Evolutionary conservation across 1,139 yeast genomes (phyloP), one percentile per base, ranked within the genome.

Genomic region (Blastobotrys raffinosifermentans): DNA sequence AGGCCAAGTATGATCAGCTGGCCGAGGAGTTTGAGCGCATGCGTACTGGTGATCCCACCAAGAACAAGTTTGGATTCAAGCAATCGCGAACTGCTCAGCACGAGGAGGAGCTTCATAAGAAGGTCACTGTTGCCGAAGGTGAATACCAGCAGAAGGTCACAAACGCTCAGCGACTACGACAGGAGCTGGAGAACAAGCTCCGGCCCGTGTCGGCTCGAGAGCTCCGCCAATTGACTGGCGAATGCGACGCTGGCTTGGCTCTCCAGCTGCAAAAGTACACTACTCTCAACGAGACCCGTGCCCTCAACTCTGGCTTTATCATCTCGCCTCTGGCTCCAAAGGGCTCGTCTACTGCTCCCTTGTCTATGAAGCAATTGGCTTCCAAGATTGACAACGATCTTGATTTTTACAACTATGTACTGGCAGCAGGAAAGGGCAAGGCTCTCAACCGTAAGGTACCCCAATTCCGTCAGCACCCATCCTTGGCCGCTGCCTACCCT

Each of bases 211-310:
- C 77, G 34, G 77, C 87, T 4, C 74, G 77, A 46, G 80, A 78
- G 48, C 69, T 91, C 50, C 83, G 80, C 55, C 80, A 84, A 56
- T 67, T 86, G 47, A 79, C 87, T 38, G 67, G 86, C 48, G 96
- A 89, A 59, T 72, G 85, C 59, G 97, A 91, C 59, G 77, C 85
- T 37, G 96, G 96, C 9, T 67, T 89, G 69, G 77, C 86, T 45
- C 77, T 87, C 36, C 96, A 89, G 60, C 67, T 91, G 42, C 93
- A 84, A 53, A 86, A 87, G 57, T 89, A 82, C 55, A 80, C 96
- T 4, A 83, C 91, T 26, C 82, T 87, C 71, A 75, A 79, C 41
- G 97, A 91, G 59, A 84, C 84, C 27, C 70, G 84, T 45, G 72
- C 85, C 20, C 73, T 91, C 66, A 87, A 89, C 53, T 73, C 85